These are phyloP conservation scores for Xerocomus potaroensis DNA, from an alignment of 768 basidiomycete species.

Conservation along the genomic window DNA sequence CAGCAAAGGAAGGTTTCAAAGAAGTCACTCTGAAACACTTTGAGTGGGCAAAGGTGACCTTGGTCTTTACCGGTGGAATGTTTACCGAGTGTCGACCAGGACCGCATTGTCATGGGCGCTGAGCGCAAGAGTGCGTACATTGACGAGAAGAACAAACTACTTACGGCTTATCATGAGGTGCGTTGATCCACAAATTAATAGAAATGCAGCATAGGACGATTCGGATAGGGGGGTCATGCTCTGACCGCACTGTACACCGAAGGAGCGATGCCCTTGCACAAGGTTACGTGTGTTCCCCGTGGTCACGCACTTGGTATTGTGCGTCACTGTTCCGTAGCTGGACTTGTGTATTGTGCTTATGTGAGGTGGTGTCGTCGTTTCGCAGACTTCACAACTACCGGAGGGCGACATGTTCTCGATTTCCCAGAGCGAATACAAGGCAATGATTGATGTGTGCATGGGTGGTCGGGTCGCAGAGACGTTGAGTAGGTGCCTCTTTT, in stretches of 20 bases:
- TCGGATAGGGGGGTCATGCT: slow-evolving; percentile 77
- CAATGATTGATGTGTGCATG: slow-evolving; percentile 86
- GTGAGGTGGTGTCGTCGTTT: slow-evolving; percentile 2
- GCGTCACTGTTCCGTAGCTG: slow-evolving; percentile 32
- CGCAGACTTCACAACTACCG: slow-evolving; percentile 72
- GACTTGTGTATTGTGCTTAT: slow-evolving; percentile 8
- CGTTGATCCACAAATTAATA: slow-evolving; percentile 11
- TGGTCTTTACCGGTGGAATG: background rate
- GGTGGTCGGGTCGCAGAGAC: slow-evolving; percentile 96
- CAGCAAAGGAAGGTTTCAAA: slow-evolving; percentile 75
- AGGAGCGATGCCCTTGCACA: slow-evolving; percentile 95
- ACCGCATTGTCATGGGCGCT: slow-evolving; percentile 95
- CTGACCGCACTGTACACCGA: slow-evolving; percentile 92
- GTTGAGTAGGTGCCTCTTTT: slow-evolving; percentile 54
- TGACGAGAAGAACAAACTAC: slow-evolving; percentile 77
- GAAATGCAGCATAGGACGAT: slow-evolving; percentile 4
- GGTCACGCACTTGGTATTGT: slow-evolving; percentile 90
- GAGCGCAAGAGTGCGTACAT: slow-evolving; percentile 90
- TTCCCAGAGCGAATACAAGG: slow-evolving; percentile 69
- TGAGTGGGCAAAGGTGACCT: slow-evolving; percentile 91
- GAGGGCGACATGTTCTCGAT: slow-evolving; percentile 72
- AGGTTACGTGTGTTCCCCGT: slow-evolving; percentile 95
- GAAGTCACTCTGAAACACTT: slow-evolving; percentile 79
- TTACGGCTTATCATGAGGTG: slow-evolving; percentile 96
- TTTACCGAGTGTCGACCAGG: slow-evolving; percentile 38